These are phyloP conservation scores for Phaeosphaeriaceae sp. DNA, from an alignment of 2,329 filamentous ascomycete species.

Conservation along the genomic window DNA sequence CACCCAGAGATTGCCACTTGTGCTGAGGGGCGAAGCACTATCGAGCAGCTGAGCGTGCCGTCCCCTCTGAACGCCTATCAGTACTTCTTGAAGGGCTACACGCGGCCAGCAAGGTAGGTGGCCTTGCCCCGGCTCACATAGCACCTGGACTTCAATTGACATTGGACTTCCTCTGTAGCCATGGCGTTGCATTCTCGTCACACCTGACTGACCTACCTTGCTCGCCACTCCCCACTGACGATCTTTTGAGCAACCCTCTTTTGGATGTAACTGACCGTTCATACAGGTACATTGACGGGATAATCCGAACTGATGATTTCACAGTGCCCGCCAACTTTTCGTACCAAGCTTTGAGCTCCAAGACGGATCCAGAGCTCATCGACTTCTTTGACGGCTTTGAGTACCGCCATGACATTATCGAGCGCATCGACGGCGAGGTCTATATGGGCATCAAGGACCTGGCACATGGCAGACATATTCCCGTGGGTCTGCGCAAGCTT, in stretches of 20 bases:
- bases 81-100: conserved; percentile 37
- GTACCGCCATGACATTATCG: conserved; percentile 31
- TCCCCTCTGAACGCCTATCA: conserved; percentile 30
- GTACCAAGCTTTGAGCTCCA: conserved; percentile 13
- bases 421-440: conserved; percentile 30
- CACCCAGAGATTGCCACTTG: conserved; percentile 28
- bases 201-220: too few relatives aligned
- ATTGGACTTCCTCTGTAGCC: too few relatives aligned
- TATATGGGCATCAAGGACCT: conserved; percentile 14
- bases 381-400: conserved; percentile 33
- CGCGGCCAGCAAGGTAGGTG: conserved; percentile 31
- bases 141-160: not conserved
- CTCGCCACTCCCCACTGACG: not conserved
- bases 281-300: conserved; percentile 20
- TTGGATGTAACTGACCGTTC: not conserved
- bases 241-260: too few relatives aligned
- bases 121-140: not conserved
- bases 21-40: conserved; percentile 13
- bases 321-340: conserved; percentile 14
- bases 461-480: conserved; percentile 11
- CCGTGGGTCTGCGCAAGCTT: conserved; percentile 20
- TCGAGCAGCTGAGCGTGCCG: conserved; percentile 17
- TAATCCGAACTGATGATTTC: conserved; percentile 22
- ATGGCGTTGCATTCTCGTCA: too few relatives aligned
- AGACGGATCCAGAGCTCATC: conserved; percentile 28